Percentiles rank a stretch among this genome's conserved stretches.
phyloP scores from a whole-genome alignment of 139 green algal genomes.

The Bryopsis sp. region DNA sequence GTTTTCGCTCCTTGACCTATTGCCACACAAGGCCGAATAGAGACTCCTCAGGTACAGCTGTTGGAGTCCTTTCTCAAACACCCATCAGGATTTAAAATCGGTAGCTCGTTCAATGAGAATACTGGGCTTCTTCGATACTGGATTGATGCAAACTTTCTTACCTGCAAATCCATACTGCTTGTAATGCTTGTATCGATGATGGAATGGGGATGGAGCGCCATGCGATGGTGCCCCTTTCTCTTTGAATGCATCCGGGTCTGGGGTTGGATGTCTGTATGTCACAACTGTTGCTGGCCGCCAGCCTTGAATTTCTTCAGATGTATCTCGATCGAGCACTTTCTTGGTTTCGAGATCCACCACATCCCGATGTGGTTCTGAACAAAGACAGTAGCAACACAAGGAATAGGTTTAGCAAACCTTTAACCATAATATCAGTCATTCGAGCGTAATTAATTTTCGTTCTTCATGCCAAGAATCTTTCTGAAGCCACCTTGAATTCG shows the following conservation, averaged over 20 bases:
- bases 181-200: slow-evolving; percentile 1
- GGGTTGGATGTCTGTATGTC: background rate
- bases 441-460: background rate
- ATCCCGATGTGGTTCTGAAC: background rate
- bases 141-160: too few relatives aligned
- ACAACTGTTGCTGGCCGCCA: background rate
- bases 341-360: background rate
- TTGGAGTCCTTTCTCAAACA: too few relatives aligned
- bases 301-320: background rate
- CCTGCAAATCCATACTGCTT: slow-evolving; percentile 1
- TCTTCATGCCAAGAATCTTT: background rate
- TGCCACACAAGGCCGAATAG: too few relatives aligned
- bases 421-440: background rate
- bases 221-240: background rate
- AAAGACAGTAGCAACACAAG: background rate
- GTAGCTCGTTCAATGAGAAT: too few relatives aligned
- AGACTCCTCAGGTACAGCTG: too few relatives aligned
- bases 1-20: background rate
- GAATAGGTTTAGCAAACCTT: background rate
- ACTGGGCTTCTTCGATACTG: too few relatives aligned
- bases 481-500: too few relatives aligned
- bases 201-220: background rate
- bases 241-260: background rate
- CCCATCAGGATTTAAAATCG: too few relatives aligned
- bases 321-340: background rate